A percentile compares a stretch with the other conserved stretches of the same genome.
These are phyloP conservation scores for Bipolaris sorokiniana DNA, from an alignment of 2,329 filamentous ascomycete species.

Conservation along the genomic window DNA sequence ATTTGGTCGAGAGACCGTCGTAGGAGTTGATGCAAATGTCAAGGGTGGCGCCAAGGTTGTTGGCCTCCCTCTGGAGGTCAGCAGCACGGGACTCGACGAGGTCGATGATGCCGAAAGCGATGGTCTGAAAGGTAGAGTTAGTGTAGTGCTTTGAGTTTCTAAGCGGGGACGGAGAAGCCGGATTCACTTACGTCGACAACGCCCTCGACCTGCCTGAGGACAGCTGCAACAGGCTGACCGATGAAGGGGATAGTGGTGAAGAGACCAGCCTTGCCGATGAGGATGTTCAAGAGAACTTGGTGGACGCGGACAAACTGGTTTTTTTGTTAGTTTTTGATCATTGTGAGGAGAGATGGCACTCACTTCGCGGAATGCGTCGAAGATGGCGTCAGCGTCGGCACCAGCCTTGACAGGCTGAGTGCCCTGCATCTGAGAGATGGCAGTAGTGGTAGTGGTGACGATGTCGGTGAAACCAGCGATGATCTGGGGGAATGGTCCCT, in stretches of 20 bases:
- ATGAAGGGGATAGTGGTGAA: conserved; percentile 20
- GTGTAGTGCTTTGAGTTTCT: background rate
- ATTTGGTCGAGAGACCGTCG: background rate
- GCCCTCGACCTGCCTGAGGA: conserved; percentile 20
- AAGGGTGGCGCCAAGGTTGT: background rate
- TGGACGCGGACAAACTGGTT: conserved; percentile 25
- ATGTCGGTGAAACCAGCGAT: conserved; percentile 22
- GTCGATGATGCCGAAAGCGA: conserved; percentile 5
- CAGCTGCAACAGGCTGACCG: conserved; percentile 19
- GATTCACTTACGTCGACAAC: conserved; percentile 24
- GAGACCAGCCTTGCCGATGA: conserved; percentile 25
- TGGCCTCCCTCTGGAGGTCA: background rate
- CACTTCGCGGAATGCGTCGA: conserved; percentile 24
- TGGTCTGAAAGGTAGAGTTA: background rate
- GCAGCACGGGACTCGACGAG: background rate
- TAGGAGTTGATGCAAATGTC: background rate
- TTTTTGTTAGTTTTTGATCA: background rate
- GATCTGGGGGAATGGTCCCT: conserved; percentile 18
- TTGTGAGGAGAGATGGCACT: background rate
- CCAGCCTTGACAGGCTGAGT: conserved; percentile 9
- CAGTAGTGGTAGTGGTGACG: conserved; percentile 7
- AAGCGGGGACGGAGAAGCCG: fast-evolving
- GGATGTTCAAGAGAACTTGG: conserved; percentile 24
- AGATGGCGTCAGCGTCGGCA: conserved; percentile 9
- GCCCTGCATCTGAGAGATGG: conserved; percentile 16